A percentile compares a stretch with the other conserved stretches of the same genome.
These are phyloP conservation scores for Phellinidium pouzarii DNA, from an alignment of 1,284 basidiomycete species.

Conservation along the genomic window DNA sequence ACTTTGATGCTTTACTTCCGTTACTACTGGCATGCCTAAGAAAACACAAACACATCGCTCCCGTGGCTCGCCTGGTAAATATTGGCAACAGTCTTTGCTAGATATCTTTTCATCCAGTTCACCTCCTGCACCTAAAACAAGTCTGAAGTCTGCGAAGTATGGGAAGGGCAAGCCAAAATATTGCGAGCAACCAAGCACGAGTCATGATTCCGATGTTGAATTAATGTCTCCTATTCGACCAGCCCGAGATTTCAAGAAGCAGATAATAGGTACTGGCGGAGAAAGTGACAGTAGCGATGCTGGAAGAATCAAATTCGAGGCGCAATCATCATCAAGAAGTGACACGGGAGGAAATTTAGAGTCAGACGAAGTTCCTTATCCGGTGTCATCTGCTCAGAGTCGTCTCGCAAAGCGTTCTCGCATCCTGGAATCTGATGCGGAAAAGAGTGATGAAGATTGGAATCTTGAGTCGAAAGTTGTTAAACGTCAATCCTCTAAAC, in stretches of 20 bases:
- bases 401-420: constrained; percentile 8
- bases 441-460: constrained; percentile 4
- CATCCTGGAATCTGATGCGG: constrained; percentile 15
- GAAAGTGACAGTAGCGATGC: constrained; percentile 17
- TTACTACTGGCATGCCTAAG: constrained; percentile 6
- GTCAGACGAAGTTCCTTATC: background rate
- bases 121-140: background rate
- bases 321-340: constrained; percentile 2
- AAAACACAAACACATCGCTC: background rate
- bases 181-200: background rate
- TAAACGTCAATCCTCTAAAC: background rate
- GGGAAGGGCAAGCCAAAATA: background rate
- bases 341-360: background rate
- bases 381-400: background rate
- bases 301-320: constrained; percentile 17
- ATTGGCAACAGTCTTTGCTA: constrained; percentile 13
- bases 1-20: background rate
- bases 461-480: background rate
- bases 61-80: constrained; percentile 1
- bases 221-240: background rate
- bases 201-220: background rate
- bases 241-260: background rate
- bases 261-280: background rate
- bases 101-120: constrained; percentile 14
- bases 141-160: background rate